Conservation (phyloP, 1,284 basidiomycete genomes). For the Tilletia horrida region DNA sequence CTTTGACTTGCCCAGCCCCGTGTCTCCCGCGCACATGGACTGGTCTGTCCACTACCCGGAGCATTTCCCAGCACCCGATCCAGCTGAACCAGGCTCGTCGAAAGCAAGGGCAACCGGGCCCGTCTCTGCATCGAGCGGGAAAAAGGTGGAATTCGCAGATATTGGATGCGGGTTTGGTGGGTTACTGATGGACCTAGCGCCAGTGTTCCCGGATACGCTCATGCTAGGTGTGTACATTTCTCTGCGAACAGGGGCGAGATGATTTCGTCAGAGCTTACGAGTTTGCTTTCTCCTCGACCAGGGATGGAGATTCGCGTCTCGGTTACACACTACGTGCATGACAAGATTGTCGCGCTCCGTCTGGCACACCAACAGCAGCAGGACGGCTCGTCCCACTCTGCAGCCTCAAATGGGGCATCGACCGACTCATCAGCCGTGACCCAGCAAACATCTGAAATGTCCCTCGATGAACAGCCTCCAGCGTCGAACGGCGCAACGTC, state of each 20-base stretch:
- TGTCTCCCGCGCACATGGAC: constrained; percentile 74
- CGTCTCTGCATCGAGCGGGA: constrained; percentile 37
- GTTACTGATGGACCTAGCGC: constrained; percentile 81
- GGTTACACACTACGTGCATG: constrained; percentile 92
- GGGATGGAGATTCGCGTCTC: constrained; percentile 94
- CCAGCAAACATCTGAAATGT: background rate
- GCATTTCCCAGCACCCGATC: constrained; percentile 58
- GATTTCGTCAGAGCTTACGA: too few relatives aligned
- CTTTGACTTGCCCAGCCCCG: too few relatives aligned
- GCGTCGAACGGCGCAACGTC: background rate
- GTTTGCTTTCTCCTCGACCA: constrained; percentile 60
- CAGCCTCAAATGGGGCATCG: too few relatives aligned
- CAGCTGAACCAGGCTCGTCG: too few relatives aligned
- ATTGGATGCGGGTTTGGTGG: constrained; percentile 98
- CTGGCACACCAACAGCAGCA: constrained; percentile 41
- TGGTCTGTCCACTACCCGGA: constrained; percentile 83
- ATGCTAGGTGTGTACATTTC: constrained; percentile 71
- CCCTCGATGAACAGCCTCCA: background rate
- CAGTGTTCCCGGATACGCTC: constrained; percentile 82
- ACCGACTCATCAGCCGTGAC: background rate
- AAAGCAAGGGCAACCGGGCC: constrained; percentile 14
- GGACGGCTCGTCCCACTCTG: background rate
- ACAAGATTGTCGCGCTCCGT: constrained; percentile 85
- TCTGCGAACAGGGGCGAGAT: background rate
- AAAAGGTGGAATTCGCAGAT: constrained; percentile 87